phyloP scores from a whole-genome alignment of 257 asterid genomes.

The Gentiana straminea region DNA sequence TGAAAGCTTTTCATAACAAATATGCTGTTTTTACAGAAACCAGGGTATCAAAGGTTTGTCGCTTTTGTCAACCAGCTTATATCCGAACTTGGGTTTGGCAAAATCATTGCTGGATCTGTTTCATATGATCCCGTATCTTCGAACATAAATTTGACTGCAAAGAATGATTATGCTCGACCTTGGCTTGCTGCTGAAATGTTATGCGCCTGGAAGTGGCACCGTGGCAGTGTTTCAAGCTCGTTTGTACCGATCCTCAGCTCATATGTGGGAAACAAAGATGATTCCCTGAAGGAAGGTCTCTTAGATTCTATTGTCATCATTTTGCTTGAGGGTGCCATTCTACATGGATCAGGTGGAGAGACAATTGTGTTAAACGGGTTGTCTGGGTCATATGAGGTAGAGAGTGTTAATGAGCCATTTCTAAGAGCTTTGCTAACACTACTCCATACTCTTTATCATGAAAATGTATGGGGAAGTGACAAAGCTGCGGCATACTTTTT shows the following conservation, averaged over 20 bases:
- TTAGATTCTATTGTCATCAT: constrained; percentile 56
- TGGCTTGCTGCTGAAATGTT: constrained; percentile 98
- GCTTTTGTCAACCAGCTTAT: constrained; percentile 58
- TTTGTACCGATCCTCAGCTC: constrained; percentile 52
- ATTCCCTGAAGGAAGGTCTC: constrained; percentile 21
- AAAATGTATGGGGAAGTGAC: constrained; percentile 57
- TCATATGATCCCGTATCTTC: constrained; percentile 29
- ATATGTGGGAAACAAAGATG: constrained; percentile 36
- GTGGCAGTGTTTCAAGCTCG: constrained; percentile 62
- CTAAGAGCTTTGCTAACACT: constrained; percentile 63
- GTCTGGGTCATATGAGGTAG: constrained; percentile 51
- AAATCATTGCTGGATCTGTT: constrained; percentile 50
- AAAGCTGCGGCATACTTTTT: constrained; percentile 50
- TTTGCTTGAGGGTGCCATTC: constrained; percentile 88
- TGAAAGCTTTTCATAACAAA: neutral
- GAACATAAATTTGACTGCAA: constrained; percentile 20
- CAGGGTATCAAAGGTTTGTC: constrained; percentile 43
- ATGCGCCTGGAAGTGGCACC: constrained; percentile 92
- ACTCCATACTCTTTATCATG: constrained; percentile 42
- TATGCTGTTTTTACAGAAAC: constrained; percentile 47
- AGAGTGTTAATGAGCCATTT: constrained; percentile 65
- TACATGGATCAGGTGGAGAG: constrained; percentile 49
- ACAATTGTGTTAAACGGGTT: constrained; percentile 32
- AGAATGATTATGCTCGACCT: constrained; percentile 53
- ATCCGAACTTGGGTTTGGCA: constrained; percentile 56